Conservation (phyloP, 2,329 filamentous ascomycete genomes). For the Penicillium freii region DNA sequence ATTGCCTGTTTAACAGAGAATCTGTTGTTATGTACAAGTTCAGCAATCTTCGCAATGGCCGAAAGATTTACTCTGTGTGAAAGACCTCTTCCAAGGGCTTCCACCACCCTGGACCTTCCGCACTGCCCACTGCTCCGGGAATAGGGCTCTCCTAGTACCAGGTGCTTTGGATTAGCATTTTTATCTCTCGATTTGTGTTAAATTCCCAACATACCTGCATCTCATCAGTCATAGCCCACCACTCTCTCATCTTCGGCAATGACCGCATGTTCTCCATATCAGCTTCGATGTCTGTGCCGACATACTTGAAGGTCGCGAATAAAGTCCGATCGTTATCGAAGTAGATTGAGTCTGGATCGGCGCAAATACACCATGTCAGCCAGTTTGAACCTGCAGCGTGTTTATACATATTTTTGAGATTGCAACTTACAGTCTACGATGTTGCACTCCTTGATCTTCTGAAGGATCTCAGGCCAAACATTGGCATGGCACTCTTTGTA, state of each 20-base stretch:
- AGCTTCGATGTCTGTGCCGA: conserved; percentile 67
- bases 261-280: conserved; percentile 76
- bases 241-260: conserved; percentile 70
- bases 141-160: conserved; percentile 32
- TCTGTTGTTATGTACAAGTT: conserved; percentile 6
- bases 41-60: neutral
- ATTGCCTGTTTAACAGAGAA: neutral
- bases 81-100: conserved; percentile 38
- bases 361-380: neutral
- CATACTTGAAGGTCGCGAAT: conserved; percentile 75
- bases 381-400: neutral
- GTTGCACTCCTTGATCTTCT: conserved; percentile 72
- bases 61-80: conserved; percentile 25
- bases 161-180: conserved; percentile 4
- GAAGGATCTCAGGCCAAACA: conserved; percentile 74
- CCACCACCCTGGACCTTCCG: conserved; percentile 39
- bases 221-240: conserved; percentile 78
- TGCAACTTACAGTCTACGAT: conserved; percentile 65
- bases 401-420: neutral
- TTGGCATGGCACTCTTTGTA: conserved; percentile 73
- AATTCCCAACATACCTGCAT: conserved; percentile 56
- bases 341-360: conserved; percentile 61
- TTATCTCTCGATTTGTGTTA: neutral
- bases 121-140: conserved; percentile 33
- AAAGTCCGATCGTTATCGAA: conserved; percentile 68